phyloP scores from a whole-genome alignment of 768 basidiomycete genomes.

The Mycena rebaudengoi region DNA sequence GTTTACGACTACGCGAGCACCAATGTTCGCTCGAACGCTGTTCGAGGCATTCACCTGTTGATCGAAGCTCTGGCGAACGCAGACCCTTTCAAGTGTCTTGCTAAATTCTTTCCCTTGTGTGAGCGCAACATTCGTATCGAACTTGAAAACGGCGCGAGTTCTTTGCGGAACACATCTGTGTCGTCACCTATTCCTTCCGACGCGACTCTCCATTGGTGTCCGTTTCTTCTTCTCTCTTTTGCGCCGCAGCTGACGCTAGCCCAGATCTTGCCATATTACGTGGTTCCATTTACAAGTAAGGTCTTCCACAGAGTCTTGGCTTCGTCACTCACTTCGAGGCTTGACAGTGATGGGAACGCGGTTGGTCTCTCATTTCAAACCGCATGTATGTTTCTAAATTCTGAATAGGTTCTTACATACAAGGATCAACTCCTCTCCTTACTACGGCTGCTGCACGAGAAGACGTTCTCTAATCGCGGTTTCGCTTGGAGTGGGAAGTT shows the following conservation, averaged over 20 bases:
- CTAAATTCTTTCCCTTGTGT: constrained; percentile 82
- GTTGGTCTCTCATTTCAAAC: constrained; percentile 45
- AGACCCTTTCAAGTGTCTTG: constrained; percentile 77
- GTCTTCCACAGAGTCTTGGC: constrained; percentile 5
- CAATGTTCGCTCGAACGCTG: constrained; percentile 85
- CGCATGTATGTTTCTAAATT: not conserved
- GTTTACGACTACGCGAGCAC: constrained; percentile 85
- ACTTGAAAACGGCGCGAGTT: constrained; percentile 86
- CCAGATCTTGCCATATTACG: constrained; percentile 78
- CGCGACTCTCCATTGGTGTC: constrained; percentile 90
- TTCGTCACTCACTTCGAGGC: not conserved
- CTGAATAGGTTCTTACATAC: constrained; percentile 66
- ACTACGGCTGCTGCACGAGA: constrained; percentile 69
- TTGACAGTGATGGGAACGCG: constrained; percentile 63
- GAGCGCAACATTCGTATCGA: constrained; percentile 74
- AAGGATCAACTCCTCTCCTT: constrained; percentile 67
- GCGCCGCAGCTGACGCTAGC: constrained; percentile 7
- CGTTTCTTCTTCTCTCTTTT: constrained; percentile 33
- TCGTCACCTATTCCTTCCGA: constrained; percentile 78
- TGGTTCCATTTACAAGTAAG: constrained; percentile 84
- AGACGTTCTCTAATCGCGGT: constrained; percentile 81
- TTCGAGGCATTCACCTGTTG: constrained; percentile 86
- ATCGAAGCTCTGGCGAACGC: constrained; percentile 88
- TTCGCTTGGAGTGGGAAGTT: constrained; percentile 85
- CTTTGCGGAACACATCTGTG: constrained; percentile 72